phyloP scores from a whole-genome alignment of 1,139 yeast genomes.

The Yamadazyma pseudoaaseri region DNA sequence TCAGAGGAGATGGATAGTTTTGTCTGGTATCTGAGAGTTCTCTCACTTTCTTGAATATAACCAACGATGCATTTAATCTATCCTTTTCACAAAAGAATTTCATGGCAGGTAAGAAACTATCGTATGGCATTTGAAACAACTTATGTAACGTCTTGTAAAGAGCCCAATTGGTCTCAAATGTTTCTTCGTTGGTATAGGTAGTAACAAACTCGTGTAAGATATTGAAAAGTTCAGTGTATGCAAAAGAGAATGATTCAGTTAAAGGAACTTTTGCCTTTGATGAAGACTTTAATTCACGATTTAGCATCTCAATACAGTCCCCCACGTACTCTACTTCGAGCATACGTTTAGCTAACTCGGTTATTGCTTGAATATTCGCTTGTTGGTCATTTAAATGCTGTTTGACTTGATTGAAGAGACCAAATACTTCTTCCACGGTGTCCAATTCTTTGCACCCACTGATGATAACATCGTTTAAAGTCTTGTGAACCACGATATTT shows the following conservation, averaged over 20 bases:
- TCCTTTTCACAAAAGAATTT: slow-evolving; percentile 55
- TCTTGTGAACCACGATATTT: slow-evolving; percentile 24
- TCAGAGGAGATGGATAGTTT: slow-evolving; percentile 55
- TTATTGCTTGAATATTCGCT: slow-evolving; percentile 42
- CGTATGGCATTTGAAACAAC: slow-evolving; percentile 60
- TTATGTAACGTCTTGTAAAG: slow-evolving; percentile 60
- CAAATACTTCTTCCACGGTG: slow-evolving; percentile 27
- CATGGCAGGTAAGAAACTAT: slow-evolving; percentile 60
- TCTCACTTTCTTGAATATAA: slow-evolving; percentile 64
- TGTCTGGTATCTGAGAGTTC: slow-evolving; percentile 48
- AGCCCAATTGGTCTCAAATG: slow-evolving; percentile 58
- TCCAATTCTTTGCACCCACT: slow-evolving; percentile 18
- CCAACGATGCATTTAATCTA: slow-evolving; percentile 63
- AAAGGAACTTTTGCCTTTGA: slow-evolving; percentile 33
- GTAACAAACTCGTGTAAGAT: slow-evolving; percentile 48
- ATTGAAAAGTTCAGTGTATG: slow-evolving; percentile 34
- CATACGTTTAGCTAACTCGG: slow-evolving; percentile 46
- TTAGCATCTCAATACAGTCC: slow-evolving; percentile 58
- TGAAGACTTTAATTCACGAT: slow-evolving; percentile 56
- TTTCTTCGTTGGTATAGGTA: slow-evolving; percentile 37
- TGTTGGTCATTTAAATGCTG: slow-evolving; percentile 34
- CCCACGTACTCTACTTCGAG: slow-evolving; percentile 49
- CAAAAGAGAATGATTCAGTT: slow-evolving; percentile 23
- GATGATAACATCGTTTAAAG: slow-evolving; percentile 35
- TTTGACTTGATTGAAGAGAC: slow-evolving; percentile 34